A percentile compares a stretch with the other conserved stretches of the same genome.
phyloP scores from a whole-genome alignment of 352 stramenopile species.

The Phytophthora europaea region DNA sequence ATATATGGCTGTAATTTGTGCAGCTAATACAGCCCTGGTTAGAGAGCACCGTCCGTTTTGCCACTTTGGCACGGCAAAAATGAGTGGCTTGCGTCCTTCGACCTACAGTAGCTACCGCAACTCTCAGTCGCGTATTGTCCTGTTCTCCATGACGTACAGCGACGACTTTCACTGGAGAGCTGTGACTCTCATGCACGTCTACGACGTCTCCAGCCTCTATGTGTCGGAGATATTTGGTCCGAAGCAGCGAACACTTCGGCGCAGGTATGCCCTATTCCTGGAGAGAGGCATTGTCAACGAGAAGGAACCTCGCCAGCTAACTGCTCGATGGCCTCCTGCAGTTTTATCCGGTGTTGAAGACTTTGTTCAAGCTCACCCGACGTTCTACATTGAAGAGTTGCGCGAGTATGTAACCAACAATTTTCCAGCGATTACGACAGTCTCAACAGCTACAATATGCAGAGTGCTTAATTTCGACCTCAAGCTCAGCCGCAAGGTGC shows the following conservation, averaged over 20 bases:
- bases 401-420: neutral
- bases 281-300: conserved; percentile 1
- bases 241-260: conserved; percentile 4
- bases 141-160: neutral
- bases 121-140: too few species aligned
- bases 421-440: too few species aligned
- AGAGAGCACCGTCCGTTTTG: too few species aligned
- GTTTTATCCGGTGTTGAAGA: neutral
- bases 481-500: conserved; percentile 7
- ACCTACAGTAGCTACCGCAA: too few species aligned
- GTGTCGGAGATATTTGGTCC: conserved; percentile 9
- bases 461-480: neutral
- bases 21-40: too few species aligned
- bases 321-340: neutral
- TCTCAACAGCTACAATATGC: too few species aligned
- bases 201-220: neutral
- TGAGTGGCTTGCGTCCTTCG: too few species aligned
- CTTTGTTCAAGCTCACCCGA: conserved; percentile 1
- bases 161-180: conserved; percentile 15
- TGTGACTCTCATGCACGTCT: conserved; percentile 10
- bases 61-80: too few species aligned
- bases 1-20: too few species aligned
- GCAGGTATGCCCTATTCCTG: conserved; percentile 11
- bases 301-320: neutral
- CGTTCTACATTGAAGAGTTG: conserved; percentile 18